Percentiles rank a stretch among this genome's conserved stretches.
Evolutionary conservation across 345 rosid species (phyloP).

Genomic region (Hibiscus trionum): DNA sequence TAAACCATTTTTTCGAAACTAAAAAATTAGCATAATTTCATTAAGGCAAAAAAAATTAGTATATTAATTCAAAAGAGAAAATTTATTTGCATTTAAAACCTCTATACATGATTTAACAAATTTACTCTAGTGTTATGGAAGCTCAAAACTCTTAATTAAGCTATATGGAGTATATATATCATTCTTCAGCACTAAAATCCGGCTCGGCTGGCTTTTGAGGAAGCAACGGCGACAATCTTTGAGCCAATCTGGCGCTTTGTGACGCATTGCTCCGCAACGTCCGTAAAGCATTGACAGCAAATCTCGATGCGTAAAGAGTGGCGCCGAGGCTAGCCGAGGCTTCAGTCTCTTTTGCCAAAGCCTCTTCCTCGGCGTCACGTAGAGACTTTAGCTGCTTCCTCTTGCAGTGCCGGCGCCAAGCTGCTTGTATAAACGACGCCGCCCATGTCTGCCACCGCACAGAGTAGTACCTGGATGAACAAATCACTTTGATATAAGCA

Average conservation of each 20-base stretch:
- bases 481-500: neutral
- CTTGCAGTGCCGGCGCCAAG: conserved; percentile 61
- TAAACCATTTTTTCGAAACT: too few species aligned
- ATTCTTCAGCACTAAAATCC: conserved; percentile 31
- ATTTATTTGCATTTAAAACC: neutral
- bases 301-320: conserved; percentile 38
- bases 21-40: too few species aligned
- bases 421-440: conserved; percentile 72
- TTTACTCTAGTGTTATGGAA: neutral
- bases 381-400: conserved; percentile 40
- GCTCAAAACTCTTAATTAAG: neutral
- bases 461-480: conserved; percentile 42
- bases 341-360: conserved; percentile 22
- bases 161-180: neutral
- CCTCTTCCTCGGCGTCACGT: conserved; percentile 37
- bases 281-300: conserved; percentile 38
- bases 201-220: conserved; percentile 79
- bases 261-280: conserved; percentile 18
- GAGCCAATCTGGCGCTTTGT: conserved; percentile 21
- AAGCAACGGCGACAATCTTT: conserved; percentile 33
- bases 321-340: conserved; percentile 32
- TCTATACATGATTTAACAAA: neutral
- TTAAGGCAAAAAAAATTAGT: too few species aligned
- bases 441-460: conserved; percentile 85
- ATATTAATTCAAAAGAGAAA: neutral